These are phyloP conservation scores for Coemansia sp. DNA, from an alignment of 192 early-diverging fungal species.

Conservation along the genomic window DNA sequence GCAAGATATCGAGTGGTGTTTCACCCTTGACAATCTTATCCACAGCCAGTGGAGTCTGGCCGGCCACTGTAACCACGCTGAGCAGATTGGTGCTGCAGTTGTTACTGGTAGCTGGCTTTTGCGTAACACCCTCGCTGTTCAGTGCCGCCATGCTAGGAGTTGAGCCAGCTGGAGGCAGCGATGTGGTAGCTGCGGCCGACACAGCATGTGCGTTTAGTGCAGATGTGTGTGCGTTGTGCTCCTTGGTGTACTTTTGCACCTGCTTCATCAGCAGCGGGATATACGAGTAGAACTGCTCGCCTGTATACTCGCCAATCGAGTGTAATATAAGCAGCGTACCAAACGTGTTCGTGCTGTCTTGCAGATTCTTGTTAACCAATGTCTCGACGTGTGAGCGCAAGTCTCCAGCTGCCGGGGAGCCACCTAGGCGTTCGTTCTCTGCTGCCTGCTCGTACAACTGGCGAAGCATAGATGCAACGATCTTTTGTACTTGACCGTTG, in stretches of 20 bases:
- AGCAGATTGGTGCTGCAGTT: constrained; percentile 30
- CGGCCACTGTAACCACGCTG: constrained; percentile 25
- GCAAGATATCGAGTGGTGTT: constrained; percentile 40
- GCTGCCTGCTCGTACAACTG: constrained; percentile 65
- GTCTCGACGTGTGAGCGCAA: constrained; percentile 65
- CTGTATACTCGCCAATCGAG: constrained; percentile 61
- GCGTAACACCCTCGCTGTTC: constrained; percentile 7
- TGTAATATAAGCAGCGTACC: constrained; percentile 69
- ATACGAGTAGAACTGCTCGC: constrained; percentile 69
- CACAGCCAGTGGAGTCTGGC: constrained; percentile 36
- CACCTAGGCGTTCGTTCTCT: constrained; percentile 46
- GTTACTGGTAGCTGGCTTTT: not conserved
- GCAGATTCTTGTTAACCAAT: constrained; percentile 67
- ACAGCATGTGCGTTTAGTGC: constrained; percentile 14
- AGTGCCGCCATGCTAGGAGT: constrained; percentile 12
- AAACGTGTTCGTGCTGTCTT: constrained; percentile 63
- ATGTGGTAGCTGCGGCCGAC: constrained; percentile 5
- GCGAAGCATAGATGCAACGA: constrained; percentile 69
- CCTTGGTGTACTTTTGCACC: constrained; percentile 81
- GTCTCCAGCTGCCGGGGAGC: constrained; percentile 33
- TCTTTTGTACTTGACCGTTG: constrained; percentile 68
- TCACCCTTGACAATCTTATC: constrained; percentile 41
- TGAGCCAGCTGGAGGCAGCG: constrained; percentile 27
- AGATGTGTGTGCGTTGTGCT: constrained; percentile 62
- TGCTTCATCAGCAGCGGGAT: constrained; percentile 79